Percentiles rank a stretch among this genome's conserved stretches.
Conservation (phyloP, 768 basidiomycete genomes). For the Russula vinacea region DNA sequence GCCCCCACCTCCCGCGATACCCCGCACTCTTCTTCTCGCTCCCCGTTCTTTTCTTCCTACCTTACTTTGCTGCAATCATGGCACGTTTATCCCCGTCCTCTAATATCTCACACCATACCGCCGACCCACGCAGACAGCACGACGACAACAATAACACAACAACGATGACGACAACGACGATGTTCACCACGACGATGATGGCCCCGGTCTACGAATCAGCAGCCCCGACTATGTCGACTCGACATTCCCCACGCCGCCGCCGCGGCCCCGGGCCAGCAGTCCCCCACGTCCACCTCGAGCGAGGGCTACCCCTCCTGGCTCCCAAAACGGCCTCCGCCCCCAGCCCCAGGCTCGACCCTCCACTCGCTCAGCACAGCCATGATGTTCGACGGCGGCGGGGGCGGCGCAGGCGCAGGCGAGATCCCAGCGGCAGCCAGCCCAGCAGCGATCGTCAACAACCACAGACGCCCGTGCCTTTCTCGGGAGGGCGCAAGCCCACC, state of each 20-base stretch:
- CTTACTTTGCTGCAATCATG: slow-evolving; percentile 10
- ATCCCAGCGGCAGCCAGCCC: slow-evolving; percentile 28
- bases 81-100: slow-evolving; percentile 17
- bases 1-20: background rate
- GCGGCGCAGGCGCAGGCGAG: slow-evolving; percentile 1
- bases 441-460: background rate
- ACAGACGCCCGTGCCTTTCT: slow-evolving; percentile 34
- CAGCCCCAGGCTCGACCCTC: slow-evolving; percentile 68
- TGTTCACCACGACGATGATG: background rate
- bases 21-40: background rate
- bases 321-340: slow-evolving; percentile 71
- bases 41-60: background rate
- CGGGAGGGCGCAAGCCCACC: slow-evolving; percentile 71
- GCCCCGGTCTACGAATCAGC: background rate
- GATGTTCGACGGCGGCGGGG: slow-evolving; percentile 28
- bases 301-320: slow-evolving; percentile 86
- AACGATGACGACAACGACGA: background rate
- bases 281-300: slow-evolving; percentile 17
- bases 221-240: slow-evolving; percentile 4
- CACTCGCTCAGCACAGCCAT: slow-evolving; percentile 52
- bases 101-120: slow-evolving; percentile 14
- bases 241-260: background rate
- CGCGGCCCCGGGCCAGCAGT: slow-evolving; percentile 1
- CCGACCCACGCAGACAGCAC: background rate
- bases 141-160: background rate